Base-by-base conservation (phyloP, 1,139 yeast genomes). In the Pichia norvegensis region DNA sequence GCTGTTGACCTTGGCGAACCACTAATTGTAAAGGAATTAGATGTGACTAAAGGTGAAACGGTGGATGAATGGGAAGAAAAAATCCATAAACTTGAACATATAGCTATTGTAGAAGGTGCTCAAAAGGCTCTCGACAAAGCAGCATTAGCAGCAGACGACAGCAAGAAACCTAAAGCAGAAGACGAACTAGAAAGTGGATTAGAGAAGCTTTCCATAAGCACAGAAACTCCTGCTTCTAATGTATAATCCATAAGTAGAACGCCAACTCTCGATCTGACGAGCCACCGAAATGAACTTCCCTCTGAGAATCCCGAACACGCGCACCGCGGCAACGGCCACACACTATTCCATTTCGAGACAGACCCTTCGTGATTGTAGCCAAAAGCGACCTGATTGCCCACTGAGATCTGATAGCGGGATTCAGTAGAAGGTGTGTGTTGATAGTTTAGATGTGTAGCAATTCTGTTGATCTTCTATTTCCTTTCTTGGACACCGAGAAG, bases 1-100 rank as follows among this genome's bases (percentile, higher is more conserved):
- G 95, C 85, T 57, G 98, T 92, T 11, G 98, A 92, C 64, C 79
- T 83, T 58, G 98, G 98, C 21, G 83, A 81, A 56, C 97, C 98
- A 1, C 66, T 92, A 41, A 67, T 92, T 33, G 92, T 92, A 14
- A 83, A 81, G 60, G 86, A 88, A 61, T 66, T 92, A 37, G 82
- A 77, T 2, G 73, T 92, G 43, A 66, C 67, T 22, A 80, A 81
- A 52, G 84, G 79, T 2, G 97, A 92, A 62, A 62, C 85, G 1
- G 66, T 87, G 47, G 95, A 87, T 41, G 74, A 74, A 31, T 92
- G 90, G 66, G 95, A 87, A 61, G 70, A 67, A 14, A 77, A 95
- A 55, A 94, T 92, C n/a, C 98, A 92, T 63, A 70, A 67, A 25
- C 69, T 79, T 25, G 98, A 92, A 64, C 98, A 92, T 65, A 65